phyloP scores from a whole-genome alignment of 2,329 filamentous ascomycete species.

The Sporothrix variecibatus region DNA sequence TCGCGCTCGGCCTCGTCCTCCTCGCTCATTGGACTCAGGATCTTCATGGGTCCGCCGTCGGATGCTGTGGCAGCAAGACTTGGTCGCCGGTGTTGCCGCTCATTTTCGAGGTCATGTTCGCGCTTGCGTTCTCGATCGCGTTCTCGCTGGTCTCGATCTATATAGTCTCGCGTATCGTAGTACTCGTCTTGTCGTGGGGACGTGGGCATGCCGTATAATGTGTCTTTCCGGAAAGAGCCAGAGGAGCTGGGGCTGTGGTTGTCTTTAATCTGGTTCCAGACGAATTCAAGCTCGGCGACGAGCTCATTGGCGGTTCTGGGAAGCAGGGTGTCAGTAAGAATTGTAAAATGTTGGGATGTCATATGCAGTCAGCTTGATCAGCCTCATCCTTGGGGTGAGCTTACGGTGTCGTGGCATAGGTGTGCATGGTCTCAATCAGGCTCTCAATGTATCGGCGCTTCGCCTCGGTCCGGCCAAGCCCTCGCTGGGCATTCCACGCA shows the following conservation, averaged over 20 bases:
- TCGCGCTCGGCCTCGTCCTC: conserved; percentile 67
- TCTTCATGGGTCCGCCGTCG: conserved; percentile 57
- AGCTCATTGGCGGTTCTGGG: conserved; percentile 77
- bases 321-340: neutral
- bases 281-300: conserved; percentile 94
- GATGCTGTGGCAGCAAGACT: conserved; percentile 16
- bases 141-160: neutral
- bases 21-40: conserved; percentile 85
- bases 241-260: conserved; percentile 68
- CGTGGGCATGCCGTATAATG: conserved; percentile 27
- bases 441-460: conserved; percentile 93
- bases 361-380: neutral
- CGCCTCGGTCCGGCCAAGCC: conserved; percentile 83
- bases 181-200: conserved; percentile 26
- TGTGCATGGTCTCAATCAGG: conserved; percentile 94
- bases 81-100: conserved; percentile 17
- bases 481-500: conserved; percentile 88
- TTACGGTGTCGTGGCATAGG: conserved; percentile 83
- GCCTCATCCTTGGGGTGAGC: conserved; percentile 35
- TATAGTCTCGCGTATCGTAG: conserved; percentile 23
- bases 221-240: conserved; percentile 55
- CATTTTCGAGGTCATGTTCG: neutral
- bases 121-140: conserved; percentile 11
- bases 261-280: conserved; percentile 96
- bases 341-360: neutral